These are phyloP conservation scores for Colletotrichum sp. DNA, from an alignment of 2,329 filamentous ascomycete species.

Conservation along the genomic window DNA sequence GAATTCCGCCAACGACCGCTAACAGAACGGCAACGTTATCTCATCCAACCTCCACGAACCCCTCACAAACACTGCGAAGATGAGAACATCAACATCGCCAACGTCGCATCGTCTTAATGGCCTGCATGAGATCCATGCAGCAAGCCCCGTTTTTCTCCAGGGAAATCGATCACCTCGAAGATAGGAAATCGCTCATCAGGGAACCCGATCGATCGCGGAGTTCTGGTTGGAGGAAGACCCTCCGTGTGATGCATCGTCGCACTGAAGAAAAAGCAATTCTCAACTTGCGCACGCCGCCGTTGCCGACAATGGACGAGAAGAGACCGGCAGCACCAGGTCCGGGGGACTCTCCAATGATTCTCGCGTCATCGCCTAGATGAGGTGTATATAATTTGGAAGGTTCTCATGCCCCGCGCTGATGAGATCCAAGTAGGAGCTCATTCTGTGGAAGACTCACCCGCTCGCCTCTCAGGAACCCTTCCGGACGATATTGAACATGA, in stretches of 20 bases:
- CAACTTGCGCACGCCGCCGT: neutral
- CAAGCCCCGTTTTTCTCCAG: neutral
- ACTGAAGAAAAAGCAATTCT: neutral
- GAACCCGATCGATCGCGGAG: neutral
- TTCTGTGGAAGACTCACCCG: no score
- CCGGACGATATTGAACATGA: neutral
- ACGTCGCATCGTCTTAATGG: neutral
- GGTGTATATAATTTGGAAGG: rapidly evolving
- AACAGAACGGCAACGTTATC: neutral
- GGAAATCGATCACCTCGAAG: neutral
- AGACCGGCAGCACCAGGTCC: neutral
- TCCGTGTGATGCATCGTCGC: neutral
- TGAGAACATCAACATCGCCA: neutral
- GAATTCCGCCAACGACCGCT: neutral
- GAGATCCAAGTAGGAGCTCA: neutral
- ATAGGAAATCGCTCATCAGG: neutral
- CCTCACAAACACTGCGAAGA: neutral
- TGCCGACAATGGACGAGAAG: neutral
- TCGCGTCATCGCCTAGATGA: neutral
- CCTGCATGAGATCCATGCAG: neutral
- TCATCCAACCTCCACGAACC: neutral
- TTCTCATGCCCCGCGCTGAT: neutral
- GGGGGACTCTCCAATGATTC: rapidly evolving
- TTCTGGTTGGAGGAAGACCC: neutral
- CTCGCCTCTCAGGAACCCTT: no score